These are phyloP conservation scores for Chaetomium strumarium DNA, from an alignment of 2,329 filamentous ascomycete genomes.

Conservation along the genomic window DNA sequence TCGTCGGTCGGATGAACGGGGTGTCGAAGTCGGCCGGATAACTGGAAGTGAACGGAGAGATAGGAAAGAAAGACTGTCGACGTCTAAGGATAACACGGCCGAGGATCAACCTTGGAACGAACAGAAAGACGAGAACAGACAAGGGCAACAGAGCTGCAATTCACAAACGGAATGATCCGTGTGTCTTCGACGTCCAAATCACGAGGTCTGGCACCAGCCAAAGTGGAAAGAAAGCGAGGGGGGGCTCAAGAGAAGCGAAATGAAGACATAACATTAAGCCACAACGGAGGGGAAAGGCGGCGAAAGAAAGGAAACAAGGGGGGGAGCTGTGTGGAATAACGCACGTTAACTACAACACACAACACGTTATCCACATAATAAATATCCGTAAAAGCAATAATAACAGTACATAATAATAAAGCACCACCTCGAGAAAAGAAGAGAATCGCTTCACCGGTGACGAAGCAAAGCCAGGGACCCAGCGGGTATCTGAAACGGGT, in stretches of 20 bases:
- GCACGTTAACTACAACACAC: no score
- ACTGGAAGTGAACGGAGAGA: constrained; percentile 16
- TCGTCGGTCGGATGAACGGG: constrained; percentile 1
- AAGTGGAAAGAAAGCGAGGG: neutral
- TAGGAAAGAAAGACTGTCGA: constrained; percentile 24
- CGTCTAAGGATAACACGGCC: constrained; percentile 36
- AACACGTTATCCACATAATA: no score
- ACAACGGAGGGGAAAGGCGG: neutral
- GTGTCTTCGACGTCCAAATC: constrained; percentile 5
- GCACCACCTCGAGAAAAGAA: neutral
- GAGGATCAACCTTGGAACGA: constrained; percentile 57
- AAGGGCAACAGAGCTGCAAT: constrained; percentile 28
- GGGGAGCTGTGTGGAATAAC: neutral
- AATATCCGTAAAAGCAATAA: no score
- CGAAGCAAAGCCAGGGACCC: constrained; percentile 4
- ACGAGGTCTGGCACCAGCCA: constrained; percentile 15
- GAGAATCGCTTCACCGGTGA: neutral
- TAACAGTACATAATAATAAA: no score
- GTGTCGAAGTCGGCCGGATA: constrained; percentile 22
- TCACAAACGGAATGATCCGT: constrained; percentile 10
- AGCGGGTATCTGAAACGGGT: constrained; percentile 28
- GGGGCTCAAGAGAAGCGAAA: neutral
- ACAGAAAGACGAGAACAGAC: constrained; percentile 31
- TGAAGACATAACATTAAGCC: neutral
- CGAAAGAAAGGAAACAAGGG: neutral